Evolutionary conservation across 2,329 filamentous ascomycete species (phyloP).

Genomic region (Monosporascus sp.): DNA sequence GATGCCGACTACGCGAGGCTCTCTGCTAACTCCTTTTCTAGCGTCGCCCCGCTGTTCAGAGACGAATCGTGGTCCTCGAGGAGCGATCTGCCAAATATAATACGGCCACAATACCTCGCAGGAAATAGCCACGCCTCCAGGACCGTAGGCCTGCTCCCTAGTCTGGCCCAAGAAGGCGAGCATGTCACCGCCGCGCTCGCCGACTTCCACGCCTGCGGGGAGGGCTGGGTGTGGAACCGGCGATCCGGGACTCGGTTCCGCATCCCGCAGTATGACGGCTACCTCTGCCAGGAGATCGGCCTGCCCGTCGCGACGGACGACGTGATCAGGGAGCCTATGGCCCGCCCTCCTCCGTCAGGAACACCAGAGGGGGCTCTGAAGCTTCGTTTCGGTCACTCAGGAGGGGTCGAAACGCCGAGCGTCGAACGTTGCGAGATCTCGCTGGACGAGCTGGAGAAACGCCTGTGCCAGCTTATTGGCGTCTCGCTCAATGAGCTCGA

Average conservation of each 20-base stretch:
- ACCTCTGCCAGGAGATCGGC: slow-evolving; percentile 21
- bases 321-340: slow-evolving; percentile 17
- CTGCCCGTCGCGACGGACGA: slow-evolving; percentile 20
- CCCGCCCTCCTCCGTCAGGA: slow-evolving; percentile 6
- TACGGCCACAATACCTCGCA: slow-evolving; percentile 13
- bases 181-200: slow-evolving; percentile 23
- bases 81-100: slow-evolving; percentile 4
- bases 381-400: not conserved
- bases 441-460: slow-evolving; percentile 25
- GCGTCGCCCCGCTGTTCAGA: slow-evolving; percentile 21
- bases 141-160: slow-evolving; percentile 8
- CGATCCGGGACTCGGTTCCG: slow-evolving; percentile 22
- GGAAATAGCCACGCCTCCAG: slow-evolving; percentile 9
- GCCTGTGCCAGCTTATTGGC: slow-evolving; percentile 24
- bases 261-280: slow-evolving; percentile 25
- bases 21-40: slow-evolving; percentile 1
- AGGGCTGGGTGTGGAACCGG: slow-evolving; percentile 23
- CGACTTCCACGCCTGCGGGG: slow-evolving; percentile 20
- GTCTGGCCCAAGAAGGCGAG: slow-evolving; percentile 2
- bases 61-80: slow-evolving; percentile 14
- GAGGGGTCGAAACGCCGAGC: slow-evolving; percentile 3
- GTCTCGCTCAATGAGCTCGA: slow-evolving; percentile 26
- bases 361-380: not conserved
- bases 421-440: slow-evolving; percentile 21
- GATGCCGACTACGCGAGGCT: no score